phyloP scores from a whole-genome alignment of 495 filamentous ascomycete species.

The Penicillium argentinense region DNA sequence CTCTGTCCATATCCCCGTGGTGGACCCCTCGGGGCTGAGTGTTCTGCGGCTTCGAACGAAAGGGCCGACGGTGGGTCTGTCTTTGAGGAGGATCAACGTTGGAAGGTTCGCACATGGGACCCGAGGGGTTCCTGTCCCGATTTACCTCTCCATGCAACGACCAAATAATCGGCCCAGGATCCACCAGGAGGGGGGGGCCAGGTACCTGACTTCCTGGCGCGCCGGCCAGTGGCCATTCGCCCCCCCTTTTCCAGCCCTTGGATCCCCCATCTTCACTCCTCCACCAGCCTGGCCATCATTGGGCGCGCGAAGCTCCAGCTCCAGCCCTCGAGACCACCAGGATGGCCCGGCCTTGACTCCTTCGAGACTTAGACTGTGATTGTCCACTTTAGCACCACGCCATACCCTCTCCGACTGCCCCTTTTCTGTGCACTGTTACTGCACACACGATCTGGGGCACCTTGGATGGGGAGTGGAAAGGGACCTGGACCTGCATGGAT shows the following conservation, averaged over 20 bases:
- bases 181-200: neutral
- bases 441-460: neutral
- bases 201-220: neutral
- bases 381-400: conserved; percentile 12
- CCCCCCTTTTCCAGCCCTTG: conserved; percentile 5
- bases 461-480: neutral
- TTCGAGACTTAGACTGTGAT: conserved; percentile 19
- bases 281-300: neutral
- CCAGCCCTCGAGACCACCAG: neutral
- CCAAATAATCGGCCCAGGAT: neutral
- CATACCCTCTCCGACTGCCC: conserved; percentile 2
- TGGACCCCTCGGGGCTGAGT: no score
- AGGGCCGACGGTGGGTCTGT: no score
- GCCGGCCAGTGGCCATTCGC: neutral
- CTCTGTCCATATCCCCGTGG: no score
- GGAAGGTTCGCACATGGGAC: conserved; percentile 1
- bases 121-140: neutral
- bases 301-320: neutral
- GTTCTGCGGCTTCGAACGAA: no score
- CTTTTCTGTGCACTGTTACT: conserved; percentile 5
- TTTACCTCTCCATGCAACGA: neutral
- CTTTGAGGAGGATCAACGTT: neutral
- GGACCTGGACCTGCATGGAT: neutral
- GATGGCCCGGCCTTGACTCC: conserved; percentile 13
- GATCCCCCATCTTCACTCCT: neutral